phyloP scores from a whole-genome alignment of 2,329 filamentous ascomycete species.

The Paramyrothecium roridum region DNA sequence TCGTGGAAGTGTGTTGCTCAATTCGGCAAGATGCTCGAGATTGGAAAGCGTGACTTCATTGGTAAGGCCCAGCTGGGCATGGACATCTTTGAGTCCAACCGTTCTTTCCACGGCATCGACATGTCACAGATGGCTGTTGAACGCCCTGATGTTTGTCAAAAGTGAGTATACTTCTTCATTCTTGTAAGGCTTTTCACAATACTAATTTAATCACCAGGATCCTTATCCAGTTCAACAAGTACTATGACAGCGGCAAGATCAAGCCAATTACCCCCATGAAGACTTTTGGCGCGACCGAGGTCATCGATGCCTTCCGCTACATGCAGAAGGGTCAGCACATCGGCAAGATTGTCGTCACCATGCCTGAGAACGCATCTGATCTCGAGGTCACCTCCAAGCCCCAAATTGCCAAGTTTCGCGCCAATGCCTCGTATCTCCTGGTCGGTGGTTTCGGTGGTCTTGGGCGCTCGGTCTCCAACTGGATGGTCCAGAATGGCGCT shows the following conservation, averaged over 20 bases:
- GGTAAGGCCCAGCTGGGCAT: slow-evolving; percentile 39
- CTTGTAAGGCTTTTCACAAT: neutral
- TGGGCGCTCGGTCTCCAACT: slow-evolving; percentile 21
- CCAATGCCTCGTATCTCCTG: slow-evolving; percentile 22
- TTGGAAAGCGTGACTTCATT: slow-evolving; percentile 40
- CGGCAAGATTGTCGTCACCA: slow-evolving; percentile 34
- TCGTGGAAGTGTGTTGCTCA: slow-evolving; percentile 41
- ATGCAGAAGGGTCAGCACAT: slow-evolving; percentile 41
- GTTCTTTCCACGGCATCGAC: slow-evolving; percentile 31
- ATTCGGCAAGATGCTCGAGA: slow-evolving; percentile 42
- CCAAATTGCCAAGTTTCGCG: slow-evolving; percentile 7
- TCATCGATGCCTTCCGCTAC: slow-evolving; percentile 36
- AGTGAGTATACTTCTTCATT: neutral
- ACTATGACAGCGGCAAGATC: slow-evolving; percentile 9
- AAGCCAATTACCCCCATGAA: slow-evolving; percentile 19
- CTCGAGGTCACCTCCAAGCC: slow-evolving; percentile 2
- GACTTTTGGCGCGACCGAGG: slow-evolving; percentile 17
- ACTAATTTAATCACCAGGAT: neutral
- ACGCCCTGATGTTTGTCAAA: slow-evolving; percentile 4
- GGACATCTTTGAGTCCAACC: slow-evolving; percentile 35
- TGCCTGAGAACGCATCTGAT: slow-evolving; percentile 8
- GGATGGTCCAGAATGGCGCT: slow-evolving; percentile 26
- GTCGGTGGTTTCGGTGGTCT: slow-evolving; percentile 28
- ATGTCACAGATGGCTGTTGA: slow-evolving; percentile 17
- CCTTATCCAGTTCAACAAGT: slow-evolving; percentile 1